phyloP scores from a whole-genome alignment of 495 filamentous ascomycete genomes.

The Aspergillus cristatus region DNA sequence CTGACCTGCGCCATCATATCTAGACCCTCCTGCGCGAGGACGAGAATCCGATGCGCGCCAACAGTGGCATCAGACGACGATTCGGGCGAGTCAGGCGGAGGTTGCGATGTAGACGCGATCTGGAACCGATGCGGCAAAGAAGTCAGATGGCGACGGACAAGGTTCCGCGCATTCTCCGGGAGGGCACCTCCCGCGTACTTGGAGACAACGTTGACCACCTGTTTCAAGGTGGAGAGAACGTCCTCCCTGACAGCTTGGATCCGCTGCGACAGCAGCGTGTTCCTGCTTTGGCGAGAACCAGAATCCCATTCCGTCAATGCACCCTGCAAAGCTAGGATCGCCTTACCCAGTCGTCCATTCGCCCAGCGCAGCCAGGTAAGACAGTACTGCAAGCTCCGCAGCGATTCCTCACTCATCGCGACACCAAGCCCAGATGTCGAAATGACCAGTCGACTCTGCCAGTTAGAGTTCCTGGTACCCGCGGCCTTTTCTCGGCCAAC shows the following conservation, averaged over 20 bases:
- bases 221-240: slow-evolving; percentile 64
- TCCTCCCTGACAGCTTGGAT: slow-evolving; percentile 64
- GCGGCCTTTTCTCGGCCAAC: slow-evolving; percentile 18
- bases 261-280: slow-evolving; percentile 43
- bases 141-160: slow-evolving; percentile 71
- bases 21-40: slow-evolving; percentile 77
- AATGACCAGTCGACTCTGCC: slow-evolving; percentile 73
- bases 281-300: slow-evolving; percentile 19
- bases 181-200: slow-evolving; percentile 76
- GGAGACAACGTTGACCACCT: slow-evolving; percentile 68
- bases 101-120: slow-evolving; percentile 35
- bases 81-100: slow-evolving; percentile 28
- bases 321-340: slow-evolving; percentile 57
- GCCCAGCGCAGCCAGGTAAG: slow-evolving; percentile 66
- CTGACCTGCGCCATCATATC: slow-evolving; percentile 85
- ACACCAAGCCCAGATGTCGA: slow-evolving; percentile 76
- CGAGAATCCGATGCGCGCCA: slow-evolving; percentile 59
- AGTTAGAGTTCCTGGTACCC: slow-evolving; percentile 37
- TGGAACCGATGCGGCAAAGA: slow-evolving; percentile 72
- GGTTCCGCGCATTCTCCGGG: slow-evolving; percentile 68
- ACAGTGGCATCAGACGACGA: slow-evolving; percentile 34
- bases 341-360: slow-evolving; percentile 61
- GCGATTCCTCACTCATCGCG: slow-evolving; percentile 77
- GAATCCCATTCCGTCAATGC: slow-evolving; percentile 71
- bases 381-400: slow-evolving; percentile 68